phyloP scores from a whole-genome alignment of 2,329 filamentous ascomycete species.

The Decorospora gaudefroyi region DNA sequence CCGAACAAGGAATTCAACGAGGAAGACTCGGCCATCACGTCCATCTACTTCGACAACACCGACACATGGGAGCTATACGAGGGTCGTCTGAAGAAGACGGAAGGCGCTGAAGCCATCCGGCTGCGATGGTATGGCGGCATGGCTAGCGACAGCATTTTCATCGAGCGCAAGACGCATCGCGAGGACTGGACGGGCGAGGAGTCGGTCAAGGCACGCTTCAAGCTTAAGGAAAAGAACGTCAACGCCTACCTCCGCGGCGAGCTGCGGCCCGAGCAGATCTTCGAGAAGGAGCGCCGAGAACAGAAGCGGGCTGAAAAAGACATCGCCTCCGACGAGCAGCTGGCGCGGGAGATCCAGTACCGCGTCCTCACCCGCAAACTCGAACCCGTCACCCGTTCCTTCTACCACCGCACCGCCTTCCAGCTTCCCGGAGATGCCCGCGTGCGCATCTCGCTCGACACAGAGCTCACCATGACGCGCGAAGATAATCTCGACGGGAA shows the following conservation, averaged over 20 bases:
- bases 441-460: slow-evolving; percentile 95
- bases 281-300: slow-evolving; percentile 94
- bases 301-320: slow-evolving; percentile 92
- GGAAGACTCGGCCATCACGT: slow-evolving; percentile 91
- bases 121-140: slow-evolving; percentile 97
- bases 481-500: slow-evolving; percentile 92
- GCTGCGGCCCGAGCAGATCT: slow-evolving; percentile 83
- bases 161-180: slow-evolving; percentile 96
- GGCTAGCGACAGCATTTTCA: slow-evolving; percentile 92
- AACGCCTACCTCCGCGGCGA: slow-evolving; percentile 86
- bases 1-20: slow-evolving; percentile 93
- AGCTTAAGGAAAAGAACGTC: slow-evolving; percentile 95
- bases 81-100: slow-evolving; percentile 94
- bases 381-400: slow-evolving; percentile 87
- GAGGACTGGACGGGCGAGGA: slow-evolving; percentile 99
- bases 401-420: slow-evolving; percentile 98
- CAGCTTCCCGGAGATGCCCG: slow-evolving; percentile 94
- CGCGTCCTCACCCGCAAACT: slow-evolving; percentile 86
- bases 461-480: slow-evolving; percentile 90
- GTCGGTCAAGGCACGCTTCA: slow-evolving; percentile 95
- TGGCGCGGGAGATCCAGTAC: slow-evolving; percentile 92
- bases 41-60: slow-evolving; percentile 97
- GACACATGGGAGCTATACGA: slow-evolving; percentile 93
- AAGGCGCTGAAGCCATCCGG: slow-evolving; percentile 95
- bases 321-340: slow-evolving; percentile 85